A percentile compares a stretch with the other conserved stretches of the same genome.
Conservation (phyloP, 495 filamentous ascomycete genomes). For the Penicillium desertorum region DNA sequence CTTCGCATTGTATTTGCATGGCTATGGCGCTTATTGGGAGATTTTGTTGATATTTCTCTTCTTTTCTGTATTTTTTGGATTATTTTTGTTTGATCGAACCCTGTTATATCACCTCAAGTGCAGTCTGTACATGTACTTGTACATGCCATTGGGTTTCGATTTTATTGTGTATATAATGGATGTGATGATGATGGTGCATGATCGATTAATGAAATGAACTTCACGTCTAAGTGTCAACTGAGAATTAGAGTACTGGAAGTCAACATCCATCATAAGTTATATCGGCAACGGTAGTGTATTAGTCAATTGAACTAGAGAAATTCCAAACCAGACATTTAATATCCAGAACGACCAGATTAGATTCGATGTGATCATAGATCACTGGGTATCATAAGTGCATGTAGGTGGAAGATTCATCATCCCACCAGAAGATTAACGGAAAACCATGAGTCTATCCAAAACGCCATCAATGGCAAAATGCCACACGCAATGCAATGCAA, state of each 20-base stretch:
- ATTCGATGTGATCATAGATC: conserved; percentile 1
- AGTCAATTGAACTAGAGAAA: background rate
- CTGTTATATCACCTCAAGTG: background rate
- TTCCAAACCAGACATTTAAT: background rate
- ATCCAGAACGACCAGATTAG: background rate
- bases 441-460: background rate
- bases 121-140: conserved; percentile 1
- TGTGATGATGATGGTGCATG: conserved; percentile 30
- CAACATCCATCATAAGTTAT: conserved; percentile 3
- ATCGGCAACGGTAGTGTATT: background rate
- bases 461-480: background rate
- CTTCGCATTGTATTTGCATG: conserved; percentile 4
- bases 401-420: background rate
- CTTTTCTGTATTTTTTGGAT: background rate
- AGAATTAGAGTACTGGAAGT: background rate
- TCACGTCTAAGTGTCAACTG: conserved; percentile 1
- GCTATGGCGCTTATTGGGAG: conserved; percentile 7
- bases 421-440: background rate
- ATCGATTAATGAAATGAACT: conserved; percentile 20
- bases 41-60: background rate
- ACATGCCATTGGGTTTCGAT: background rate
- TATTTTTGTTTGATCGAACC: background rate
- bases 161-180: conserved; percentile 29
- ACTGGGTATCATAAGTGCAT: conserved; percentile 12
- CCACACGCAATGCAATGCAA: conserved; percentile 6